These are phyloP conservation scores for Corchorus olitorius DNA, from an alignment of 345 rosid genomes.

Conservation along the genomic window DNA sequence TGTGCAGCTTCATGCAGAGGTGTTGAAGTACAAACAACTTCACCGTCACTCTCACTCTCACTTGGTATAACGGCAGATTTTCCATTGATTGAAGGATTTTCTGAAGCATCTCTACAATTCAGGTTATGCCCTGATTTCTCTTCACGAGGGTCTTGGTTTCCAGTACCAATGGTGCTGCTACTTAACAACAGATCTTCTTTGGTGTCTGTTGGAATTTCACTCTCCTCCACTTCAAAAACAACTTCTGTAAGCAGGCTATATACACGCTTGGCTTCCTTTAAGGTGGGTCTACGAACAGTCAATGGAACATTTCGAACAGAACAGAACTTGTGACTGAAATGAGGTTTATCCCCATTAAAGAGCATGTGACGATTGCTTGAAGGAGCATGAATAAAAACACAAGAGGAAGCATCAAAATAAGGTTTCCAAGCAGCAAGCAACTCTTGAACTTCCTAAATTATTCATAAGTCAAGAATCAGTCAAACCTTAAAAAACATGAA, in stretches of 20 bases:
- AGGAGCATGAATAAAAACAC: constrained; percentile 80
- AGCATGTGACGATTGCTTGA: constrained; percentile 79
- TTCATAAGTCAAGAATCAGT: constrained; percentile 23
- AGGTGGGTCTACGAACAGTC: constrained; percentile 80
- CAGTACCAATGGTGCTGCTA: constrained; percentile 27
- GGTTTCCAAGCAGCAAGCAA: constrained; percentile 87
- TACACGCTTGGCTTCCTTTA: constrained; percentile 79
- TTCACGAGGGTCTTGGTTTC: constrained; percentile 23
- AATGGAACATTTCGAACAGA: constrained; percentile 61
- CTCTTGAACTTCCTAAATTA: constrained; percentile 80
- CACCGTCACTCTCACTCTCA: constrained; percentile 38
- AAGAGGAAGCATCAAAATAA: constrained; percentile 76
- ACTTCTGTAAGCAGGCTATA: constrained; percentile 73
- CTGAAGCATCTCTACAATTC: constrained; percentile 29
- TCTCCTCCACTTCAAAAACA: constrained; percentile 56
- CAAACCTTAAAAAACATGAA: constrained; percentile 15
- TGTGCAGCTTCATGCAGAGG: constrained; percentile 80
- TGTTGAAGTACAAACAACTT: constrained; percentile 54
- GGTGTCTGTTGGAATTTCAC: constrained; percentile 30
- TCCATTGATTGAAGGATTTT: constrained; percentile 40
- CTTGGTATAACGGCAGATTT: constrained; percentile 34
- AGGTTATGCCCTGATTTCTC: constrained; percentile 40
- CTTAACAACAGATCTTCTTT: constrained; percentile 27
- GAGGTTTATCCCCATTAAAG: constrained; percentile 67
- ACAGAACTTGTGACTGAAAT: constrained; percentile 59